Conservation (phyloP, 2,329 filamentous ascomycete genomes). For the Aspergillus cejpii region DNA sequence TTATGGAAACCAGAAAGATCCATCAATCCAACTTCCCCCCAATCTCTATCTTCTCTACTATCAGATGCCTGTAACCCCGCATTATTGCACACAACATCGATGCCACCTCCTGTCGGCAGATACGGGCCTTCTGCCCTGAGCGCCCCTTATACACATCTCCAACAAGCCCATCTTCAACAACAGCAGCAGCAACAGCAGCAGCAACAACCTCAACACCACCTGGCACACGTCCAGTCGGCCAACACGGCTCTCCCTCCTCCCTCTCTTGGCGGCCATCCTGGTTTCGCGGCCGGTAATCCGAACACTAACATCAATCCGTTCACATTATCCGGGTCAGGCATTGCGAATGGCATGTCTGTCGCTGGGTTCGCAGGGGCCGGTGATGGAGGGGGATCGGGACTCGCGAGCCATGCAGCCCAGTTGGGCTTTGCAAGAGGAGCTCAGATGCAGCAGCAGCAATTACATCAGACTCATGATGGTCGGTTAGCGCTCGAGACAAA, state of each 20-base stretch:
- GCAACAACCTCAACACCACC: conserved; percentile 42
- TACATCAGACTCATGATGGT: conserved; percentile 46
- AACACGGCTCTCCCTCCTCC: conserved; percentile 48
- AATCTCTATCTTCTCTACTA: no score
- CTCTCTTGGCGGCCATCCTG: conserved; percentile 59
- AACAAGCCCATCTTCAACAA: conserved; percentile 43
- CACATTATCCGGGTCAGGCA: conserved; percentile 44
- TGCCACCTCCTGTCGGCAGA: conserved; percentile 55
- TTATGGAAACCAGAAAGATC: conserved; percentile 19
- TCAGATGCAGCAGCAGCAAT: conserved; percentile 54
- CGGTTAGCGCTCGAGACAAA: conserved; percentile 51
- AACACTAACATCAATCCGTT: conserved; percentile 65
- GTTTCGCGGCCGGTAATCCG: conserved; percentile 57
- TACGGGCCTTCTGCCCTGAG: conserved; percentile 54
- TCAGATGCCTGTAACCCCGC: conserved; percentile 16
- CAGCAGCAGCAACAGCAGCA: conserved; percentile 43
- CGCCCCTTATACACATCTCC: conserved; percentile 54
- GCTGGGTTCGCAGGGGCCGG: conserved; percentile 52
- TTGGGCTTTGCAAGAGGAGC: conserved; percentile 78
- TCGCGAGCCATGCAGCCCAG: conserved; percentile 79
- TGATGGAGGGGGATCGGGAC: conserved; percentile 58
- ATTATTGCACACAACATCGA: conserved; percentile 26
- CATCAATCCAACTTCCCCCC: conserved; percentile 2
- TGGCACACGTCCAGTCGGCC: conserved; percentile 40
- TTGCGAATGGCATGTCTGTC: conserved; percentile 52